Percentiles rank a stretch among this genome's conserved stretches.
Conservation (phyloP, 176 grass and related monocot species). For the Triticum monococcum region DNA sequence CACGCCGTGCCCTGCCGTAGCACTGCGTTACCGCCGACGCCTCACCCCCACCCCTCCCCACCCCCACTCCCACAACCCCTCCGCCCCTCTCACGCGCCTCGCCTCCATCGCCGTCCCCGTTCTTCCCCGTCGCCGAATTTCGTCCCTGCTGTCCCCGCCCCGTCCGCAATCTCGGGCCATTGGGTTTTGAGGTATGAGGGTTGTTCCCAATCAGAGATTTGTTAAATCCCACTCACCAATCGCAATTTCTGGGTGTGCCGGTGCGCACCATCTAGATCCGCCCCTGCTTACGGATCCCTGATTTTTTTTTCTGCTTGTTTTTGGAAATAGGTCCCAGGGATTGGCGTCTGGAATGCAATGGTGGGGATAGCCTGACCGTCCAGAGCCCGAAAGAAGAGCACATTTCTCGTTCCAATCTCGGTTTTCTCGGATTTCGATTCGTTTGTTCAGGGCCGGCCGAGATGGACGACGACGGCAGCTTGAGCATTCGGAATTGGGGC, state of each 20-base stretch:
- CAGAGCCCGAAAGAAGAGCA: slow-evolving; percentile 4
- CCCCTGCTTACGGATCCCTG: neutral
- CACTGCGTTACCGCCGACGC: neutral
- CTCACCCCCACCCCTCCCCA: neutral
- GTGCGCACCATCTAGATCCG: neutral
- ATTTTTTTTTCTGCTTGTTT: slow-evolving; percentile 28
- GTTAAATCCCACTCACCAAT: neutral
- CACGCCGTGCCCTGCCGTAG: neutral
- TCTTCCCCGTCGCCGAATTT: neutral
- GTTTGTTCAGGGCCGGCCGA: neutral
- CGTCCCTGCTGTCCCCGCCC: neutral
- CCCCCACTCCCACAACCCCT: neutral
- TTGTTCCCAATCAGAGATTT: neutral
- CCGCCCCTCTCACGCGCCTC: neutral
- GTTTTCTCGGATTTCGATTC: slow-evolving; percentile 29
- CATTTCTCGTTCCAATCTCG: neutral
- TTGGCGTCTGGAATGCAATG: slow-evolving; percentile 23
- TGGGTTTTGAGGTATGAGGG: slow-evolving; percentile 13
- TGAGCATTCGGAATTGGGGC: slow-evolving; percentile 80
- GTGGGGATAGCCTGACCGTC: slow-evolving; percentile 33
- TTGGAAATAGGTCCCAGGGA: slow-evolving; percentile 16
- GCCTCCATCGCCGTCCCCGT: neutral
- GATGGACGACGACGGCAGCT: slow-evolving; percentile 77
- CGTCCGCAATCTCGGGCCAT: neutral
- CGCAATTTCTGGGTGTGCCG: neutral